A percentile compares a stretch with the other conserved stretches of the same genome.
phyloP scores from a whole-genome alignment of 2,329 filamentous ascomycete species.

The Fusarium cicatricum region DNA sequence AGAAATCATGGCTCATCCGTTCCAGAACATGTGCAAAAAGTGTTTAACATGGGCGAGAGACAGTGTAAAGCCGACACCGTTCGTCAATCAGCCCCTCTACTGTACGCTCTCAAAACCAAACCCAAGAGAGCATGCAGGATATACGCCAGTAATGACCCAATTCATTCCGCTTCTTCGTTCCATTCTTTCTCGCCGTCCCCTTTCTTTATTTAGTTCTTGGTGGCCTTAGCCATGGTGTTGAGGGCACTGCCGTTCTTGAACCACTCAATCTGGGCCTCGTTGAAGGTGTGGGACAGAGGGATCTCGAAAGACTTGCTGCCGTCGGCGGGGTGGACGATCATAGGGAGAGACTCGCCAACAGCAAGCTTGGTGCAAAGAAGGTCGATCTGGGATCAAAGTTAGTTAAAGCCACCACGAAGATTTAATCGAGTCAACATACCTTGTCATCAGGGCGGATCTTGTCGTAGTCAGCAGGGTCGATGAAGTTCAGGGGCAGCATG shows the following conservation, averaged over 20 bases:
- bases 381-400: conserved; percentile 66
- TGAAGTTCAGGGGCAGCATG: conserved; percentile 98
- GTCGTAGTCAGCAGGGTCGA: conserved; percentile 95
- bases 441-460: conserved; percentile 94
- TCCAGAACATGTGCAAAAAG: conserved; percentile 37
- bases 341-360: conserved; percentile 91
- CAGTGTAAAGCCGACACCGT: conserved; percentile 29
- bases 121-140: conserved; percentile 40
- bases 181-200: conserved; percentile 12
- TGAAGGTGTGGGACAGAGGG: conserved; percentile 94
- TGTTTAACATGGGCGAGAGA: conserved; percentile 31
- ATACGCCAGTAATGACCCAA: conserved; percentile 40
- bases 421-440: conserved; percentile 51
- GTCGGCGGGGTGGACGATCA: conserved; percentile 90
- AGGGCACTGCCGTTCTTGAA: conserved; percentile 98
- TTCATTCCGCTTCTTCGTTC: conserved; percentile 33
- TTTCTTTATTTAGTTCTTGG: conserved; percentile 45
- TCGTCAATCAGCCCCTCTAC: conserved; percentile 35
- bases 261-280: conserved; percentile 97
- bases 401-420: conserved; percentile 21
- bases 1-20: conserved; percentile 40
- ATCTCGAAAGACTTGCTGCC: conserved; percentile 78
- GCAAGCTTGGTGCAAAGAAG: conserved; percentile 87
- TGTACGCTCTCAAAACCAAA: conserved; percentile 38
- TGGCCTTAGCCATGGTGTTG: conserved; percentile 95